phyloP scores from a whole-genome alignment of 2,329 filamentous ascomycete species.

The Plectosphaerella plurivora region DNA sequence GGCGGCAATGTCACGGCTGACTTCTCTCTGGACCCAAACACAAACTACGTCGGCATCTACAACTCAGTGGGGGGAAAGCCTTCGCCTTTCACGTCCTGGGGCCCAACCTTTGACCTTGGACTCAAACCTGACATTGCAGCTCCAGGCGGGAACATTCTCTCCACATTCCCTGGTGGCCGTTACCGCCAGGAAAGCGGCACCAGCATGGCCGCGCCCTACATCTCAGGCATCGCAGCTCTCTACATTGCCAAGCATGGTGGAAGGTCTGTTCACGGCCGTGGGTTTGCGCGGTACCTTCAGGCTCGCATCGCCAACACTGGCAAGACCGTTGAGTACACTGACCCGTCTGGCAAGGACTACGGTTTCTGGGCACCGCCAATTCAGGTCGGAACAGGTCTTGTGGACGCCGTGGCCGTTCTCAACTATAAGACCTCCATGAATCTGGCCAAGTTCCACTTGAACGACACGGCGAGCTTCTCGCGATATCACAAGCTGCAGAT shows the following conservation, averaged over 20 bases:
- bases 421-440: constrained; percentile 23
- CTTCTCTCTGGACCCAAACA: constrained; percentile 10
- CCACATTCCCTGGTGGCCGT: constrained; percentile 26
- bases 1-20: constrained; percentile 13
- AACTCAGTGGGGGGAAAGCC: constrained; percentile 24
- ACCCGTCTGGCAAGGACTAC: constrained; percentile 9
- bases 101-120: constrained; percentile 33
- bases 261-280: constrained; percentile 4
- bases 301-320: constrained; percentile 12
- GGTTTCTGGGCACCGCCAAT: constrained; percentile 25
- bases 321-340: constrained; percentile 7
- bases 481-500: constrained; percentile 19
- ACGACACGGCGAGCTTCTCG: constrained; percentile 33
- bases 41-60: constrained; percentile 12
- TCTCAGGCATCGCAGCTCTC: neutral
- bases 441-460: constrained; percentile 31
- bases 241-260: constrained; percentile 1
- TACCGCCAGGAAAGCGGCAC: constrained; percentile 16
- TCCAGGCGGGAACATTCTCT: constrained; percentile 33
- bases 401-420: constrained; percentile 22
- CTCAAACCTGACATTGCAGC: constrained; percentile 38
- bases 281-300: constrained; percentile 10
- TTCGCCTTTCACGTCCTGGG: constrained; percentile 34
- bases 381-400: constrained; percentile 33
- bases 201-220: neutral